Base-by-base conservation (phyloP, 441 rosid species). In the Isatis lusitanica region DNA sequence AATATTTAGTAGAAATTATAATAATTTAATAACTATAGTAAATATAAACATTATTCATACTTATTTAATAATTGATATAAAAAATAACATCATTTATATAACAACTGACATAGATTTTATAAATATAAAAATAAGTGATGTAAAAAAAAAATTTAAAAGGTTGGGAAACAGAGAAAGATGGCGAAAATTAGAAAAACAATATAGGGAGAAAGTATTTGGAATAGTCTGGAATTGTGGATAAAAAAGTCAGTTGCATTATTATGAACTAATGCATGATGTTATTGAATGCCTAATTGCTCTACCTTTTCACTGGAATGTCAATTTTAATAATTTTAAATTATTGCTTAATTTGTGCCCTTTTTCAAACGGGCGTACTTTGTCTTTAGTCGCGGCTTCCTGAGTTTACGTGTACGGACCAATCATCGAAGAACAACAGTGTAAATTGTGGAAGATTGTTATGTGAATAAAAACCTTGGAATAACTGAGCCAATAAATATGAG, bases 351-450 rank as follows among this genome's bases (percentile, higher is more conserved):
- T 21, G 35, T 21, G 0, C 12, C 8, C 16, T 60, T 74, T 74
- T 74, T 61, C 78, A 68, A 74, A 68, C 21, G 63, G 50, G 33
- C 13, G 56, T 67, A 60, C 31, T 40, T 66, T 15, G 58, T 51
- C 57, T 24, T 52, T 33, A 74, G 44, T 51, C 62, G 39, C 18
- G 42, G 24, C 58, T 38, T 33, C 47, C 15, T 65, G 48, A 67
- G 63, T 42, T 68, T 51, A 44, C 74, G 68, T 68, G 42, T 52
- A 51, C 50, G 74, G 31, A 51, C 64, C 47, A 67, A 51, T 18
- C 24, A 51, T 67, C 68, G 6, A 53, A 68, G 42, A 68, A 24
- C 58, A 51, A 61, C 48, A 33, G 63, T 51, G 17, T 40, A 50
- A 24, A 30, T 6, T 31, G 31, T 66, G 39, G 73, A 74, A 67